Evolutionary conservation across 768 basidiomycete genomes (phyloP).

Genomic region (Calocybe cyanea): DNA sequence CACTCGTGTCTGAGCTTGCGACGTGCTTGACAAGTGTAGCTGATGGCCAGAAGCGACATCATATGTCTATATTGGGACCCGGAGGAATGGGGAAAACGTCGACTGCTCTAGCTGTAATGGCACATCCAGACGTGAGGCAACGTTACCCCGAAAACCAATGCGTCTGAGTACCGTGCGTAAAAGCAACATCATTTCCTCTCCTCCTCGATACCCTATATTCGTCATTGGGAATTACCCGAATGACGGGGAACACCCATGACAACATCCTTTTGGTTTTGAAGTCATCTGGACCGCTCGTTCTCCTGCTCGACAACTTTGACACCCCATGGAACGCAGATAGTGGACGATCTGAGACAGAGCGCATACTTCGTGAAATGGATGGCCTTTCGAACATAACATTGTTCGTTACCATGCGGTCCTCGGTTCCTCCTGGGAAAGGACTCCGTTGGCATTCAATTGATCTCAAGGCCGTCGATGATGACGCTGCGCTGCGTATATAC

Average conservation of each 20-base stretch:
- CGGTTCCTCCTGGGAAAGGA: slow-evolving; percentile 20
- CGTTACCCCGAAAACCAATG: slow-evolving; percentile 16
- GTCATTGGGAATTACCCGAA: slow-evolving; percentile 12
- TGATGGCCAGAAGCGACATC: slow-evolving; percentile 10
- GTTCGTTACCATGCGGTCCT: neutral
- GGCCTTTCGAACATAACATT: neutral
- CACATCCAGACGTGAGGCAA: slow-evolving; percentile 16
- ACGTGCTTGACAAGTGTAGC: neutral
- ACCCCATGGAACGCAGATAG: slow-evolving; percentile 25
- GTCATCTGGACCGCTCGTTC: slow-evolving; percentile 11
- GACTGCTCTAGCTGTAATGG: slow-evolving; percentile 22
- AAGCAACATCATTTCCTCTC: slow-evolving; percentile 19
- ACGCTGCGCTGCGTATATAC: slow-evolving; percentile 20
- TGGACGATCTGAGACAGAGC: neutral
- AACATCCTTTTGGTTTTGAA: slow-evolving; percentile 13
- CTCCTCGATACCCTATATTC: slow-evolving; percentile 21
- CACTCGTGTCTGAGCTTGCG: slow-evolving; percentile 14
- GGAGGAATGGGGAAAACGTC: slow-evolving; percentile 33
- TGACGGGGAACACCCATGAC: slow-evolving; percentile 13
- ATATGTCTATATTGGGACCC: slow-evolving; percentile 23
- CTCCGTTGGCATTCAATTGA: slow-evolving; percentile 19
- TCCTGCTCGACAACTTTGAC: slow-evolving; percentile 32
- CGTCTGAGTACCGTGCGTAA: slow-evolving; percentile 29
- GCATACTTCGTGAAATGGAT: neutral
- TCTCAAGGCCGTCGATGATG: slow-evolving; percentile 15